Percentiles rank a stretch among this genome's conserved stretches.
These are phyloP conservation scores for Pleurotus tuoliensis DNA, from an alignment of 768 basidiomycete species.

Conservation along the genomic window DNA sequence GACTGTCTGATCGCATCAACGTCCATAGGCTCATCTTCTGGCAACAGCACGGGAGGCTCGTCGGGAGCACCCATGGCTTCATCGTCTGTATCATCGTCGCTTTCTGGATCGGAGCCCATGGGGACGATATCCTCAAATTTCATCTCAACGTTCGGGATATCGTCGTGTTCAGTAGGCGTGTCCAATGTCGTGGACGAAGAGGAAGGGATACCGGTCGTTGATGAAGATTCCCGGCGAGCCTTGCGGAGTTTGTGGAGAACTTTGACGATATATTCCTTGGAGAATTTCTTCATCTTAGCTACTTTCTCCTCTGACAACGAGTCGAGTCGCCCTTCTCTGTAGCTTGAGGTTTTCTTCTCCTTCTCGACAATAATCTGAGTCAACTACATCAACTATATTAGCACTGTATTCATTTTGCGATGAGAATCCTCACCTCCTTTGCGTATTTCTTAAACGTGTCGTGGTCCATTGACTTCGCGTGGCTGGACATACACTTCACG, in stretches of 20 bases:
- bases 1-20: neutral
- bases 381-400: slow-evolving; percentile 44
- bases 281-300: slow-evolving; percentile 87
- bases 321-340: slow-evolving; percentile 70
- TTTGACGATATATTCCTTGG: slow-evolving; percentile 88
- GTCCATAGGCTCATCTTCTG: slow-evolving; percentile 4
- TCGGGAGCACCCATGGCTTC: slow-evolving; percentile 15
- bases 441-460: slow-evolving; percentile 94
- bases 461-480: slow-evolving; percentile 66
- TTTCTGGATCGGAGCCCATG: slow-evolving; percentile 32
- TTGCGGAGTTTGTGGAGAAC: slow-evolving; percentile 67
- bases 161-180: slow-evolving; percentile 38
- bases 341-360: slow-evolving; percentile 88
- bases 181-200: slow-evolving; percentile 33
- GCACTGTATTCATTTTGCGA: neutral
- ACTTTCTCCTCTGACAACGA: slow-evolving; percentile 82
- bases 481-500: slow-evolving; percentile 90
- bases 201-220: slow-evolving; percentile 24
- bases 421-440: slow-evolving; percentile 65
- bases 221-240: slow-evolving; percentile 23
- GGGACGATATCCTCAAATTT: slow-evolving; percentile 44
- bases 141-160: slow-evolving; percentile 28
- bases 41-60: neutral
- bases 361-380: slow-evolving; percentile 87
- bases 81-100: slow-evolving; percentile 29